These are phyloP conservation scores for Lunularia cruciata DNA, from an alignment of 225 moss, liverwort and hornwort species.

Conservation along the genomic window DNA sequence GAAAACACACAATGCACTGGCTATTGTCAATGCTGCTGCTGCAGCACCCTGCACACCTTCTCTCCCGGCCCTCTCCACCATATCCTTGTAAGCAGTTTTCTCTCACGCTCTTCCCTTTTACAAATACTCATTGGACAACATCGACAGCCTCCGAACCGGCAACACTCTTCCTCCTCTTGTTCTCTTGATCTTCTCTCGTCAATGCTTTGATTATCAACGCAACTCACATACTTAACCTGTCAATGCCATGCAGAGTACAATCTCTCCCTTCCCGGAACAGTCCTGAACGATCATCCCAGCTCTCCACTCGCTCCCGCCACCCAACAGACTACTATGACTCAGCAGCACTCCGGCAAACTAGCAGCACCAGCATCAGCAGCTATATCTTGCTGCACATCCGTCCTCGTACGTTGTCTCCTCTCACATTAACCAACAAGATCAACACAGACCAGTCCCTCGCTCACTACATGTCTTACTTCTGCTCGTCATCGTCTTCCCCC, in stretches of 20 bases:
- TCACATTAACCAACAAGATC: background rate
- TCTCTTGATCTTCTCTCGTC: background rate
- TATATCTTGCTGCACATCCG: constrained; percentile 7
- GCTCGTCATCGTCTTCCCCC: constrained; percentile 11
- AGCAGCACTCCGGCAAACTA: background rate
- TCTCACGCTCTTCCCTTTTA: background rate
- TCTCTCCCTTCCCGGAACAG: background rate
- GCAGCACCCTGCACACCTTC: background rate
- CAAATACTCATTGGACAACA: no score
- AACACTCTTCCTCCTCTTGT: background rate
- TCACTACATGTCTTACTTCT: background rate
- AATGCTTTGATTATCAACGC: background rate
- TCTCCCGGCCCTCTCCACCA: constrained; percentile 12
- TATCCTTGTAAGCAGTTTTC: background rate
- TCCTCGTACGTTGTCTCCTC: constrained; percentile 8
- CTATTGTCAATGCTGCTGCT: background rate
- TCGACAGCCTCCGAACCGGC: background rate
- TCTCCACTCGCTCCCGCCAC: background rate
- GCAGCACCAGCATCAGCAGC: background rate
- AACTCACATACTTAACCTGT: background rate
- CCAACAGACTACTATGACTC: background rate
- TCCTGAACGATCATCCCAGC: background rate
- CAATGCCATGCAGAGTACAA: background rate
- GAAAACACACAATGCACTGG: background rate
- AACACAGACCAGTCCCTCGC: background rate